These are phyloP conservation scores for Penicillium paradoxum DNA, from an alignment of 495 filamentous ascomycete genomes.

Conservation along the genomic window DNA sequence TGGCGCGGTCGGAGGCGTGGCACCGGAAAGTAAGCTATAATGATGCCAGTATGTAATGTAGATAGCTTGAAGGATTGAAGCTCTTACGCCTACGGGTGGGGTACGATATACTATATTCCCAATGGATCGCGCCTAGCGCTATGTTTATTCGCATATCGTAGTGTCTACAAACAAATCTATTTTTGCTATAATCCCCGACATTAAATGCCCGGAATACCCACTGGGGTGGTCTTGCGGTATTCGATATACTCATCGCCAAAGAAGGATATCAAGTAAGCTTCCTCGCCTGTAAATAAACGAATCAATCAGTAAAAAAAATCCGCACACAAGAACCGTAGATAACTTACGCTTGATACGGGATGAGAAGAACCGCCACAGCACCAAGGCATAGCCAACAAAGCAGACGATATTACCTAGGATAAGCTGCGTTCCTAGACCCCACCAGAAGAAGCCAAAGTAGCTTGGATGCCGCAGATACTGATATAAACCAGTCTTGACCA, in stretches of 20 bases:
- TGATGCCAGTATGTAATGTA: neutral
- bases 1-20: slow-evolving; percentile 46
- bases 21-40: slow-evolving; percentile 42
- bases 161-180: no score
- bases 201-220: slow-evolving; percentile 70
- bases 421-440: slow-evolving; percentile 90
- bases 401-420: slow-evolving; percentile 81
- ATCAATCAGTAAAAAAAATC: neutral
- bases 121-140: neutral
- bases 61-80: neutral
- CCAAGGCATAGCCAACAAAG: slow-evolving; percentile 63
- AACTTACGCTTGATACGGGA: slow-evolving; percentile 61
- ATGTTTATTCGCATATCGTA: no score
- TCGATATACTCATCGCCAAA: slow-evolving; percentile 78
- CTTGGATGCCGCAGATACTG: slow-evolving; percentile 69
- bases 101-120: slow-evolving; percentile 10
- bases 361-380: slow-evolving; percentile 82
- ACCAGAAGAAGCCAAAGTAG: slow-evolving; percentile 99
- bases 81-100: slow-evolving; percentile 4
- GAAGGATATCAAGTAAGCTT: slow-evolving; percentile 69
- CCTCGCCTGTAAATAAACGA: slow-evolving; percentile 53
- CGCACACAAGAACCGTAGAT: neutral
- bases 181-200: neutral
- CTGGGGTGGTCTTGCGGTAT: slow-evolving; percentile 61
- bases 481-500: slow-evolving; percentile 74